phyloP scores from a whole-genome alignment of 495 filamentous ascomycete genomes.

The Hypoxylon cercidicola region DNA sequence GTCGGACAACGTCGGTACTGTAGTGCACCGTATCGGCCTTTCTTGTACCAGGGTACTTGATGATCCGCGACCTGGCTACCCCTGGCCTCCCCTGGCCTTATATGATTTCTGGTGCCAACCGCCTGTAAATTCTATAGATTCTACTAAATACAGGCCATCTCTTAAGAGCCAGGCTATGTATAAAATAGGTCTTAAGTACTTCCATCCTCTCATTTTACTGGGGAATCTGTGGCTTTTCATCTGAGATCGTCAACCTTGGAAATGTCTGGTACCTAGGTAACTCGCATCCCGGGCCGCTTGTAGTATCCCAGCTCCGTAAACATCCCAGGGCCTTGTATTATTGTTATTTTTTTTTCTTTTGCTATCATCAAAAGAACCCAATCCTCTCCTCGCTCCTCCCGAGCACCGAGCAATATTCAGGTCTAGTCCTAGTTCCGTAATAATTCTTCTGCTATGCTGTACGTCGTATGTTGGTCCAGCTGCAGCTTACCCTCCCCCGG shows the following conservation, averaged over 20 bases:
- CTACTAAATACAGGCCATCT: neutral
- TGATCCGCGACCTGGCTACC: neutral
- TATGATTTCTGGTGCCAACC: neutral
- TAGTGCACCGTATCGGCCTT: slow-evolving; percentile 14
- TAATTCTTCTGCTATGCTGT: slow-evolving; percentile 36
- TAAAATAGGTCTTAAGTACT: neutral
- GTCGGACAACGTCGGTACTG: slow-evolving; percentile 15
- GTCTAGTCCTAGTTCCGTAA: slow-evolving; percentile 30
- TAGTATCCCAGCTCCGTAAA: slow-evolving; percentile 43
- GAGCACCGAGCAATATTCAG: slow-evolving; percentile 30
- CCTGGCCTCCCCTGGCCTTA: neutral
- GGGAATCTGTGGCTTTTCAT: slow-evolving; percentile 43
- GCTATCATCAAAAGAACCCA: slow-evolving; percentile 34
- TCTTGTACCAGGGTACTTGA: neutral
- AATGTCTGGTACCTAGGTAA: slow-evolving; percentile 3
- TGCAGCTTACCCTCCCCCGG: slow-evolving; percentile 35
- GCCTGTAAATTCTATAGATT: neutral
- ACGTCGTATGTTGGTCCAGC: slow-evolving; percentile 33
- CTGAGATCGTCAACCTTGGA: slow-evolving; percentile 34
- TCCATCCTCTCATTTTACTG: slow-evolving; percentile 34
- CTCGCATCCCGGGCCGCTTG: slow-evolving; percentile 33
- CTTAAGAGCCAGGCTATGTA: neutral
- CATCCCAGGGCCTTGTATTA: slow-evolving; percentile 37
- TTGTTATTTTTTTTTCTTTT: slow-evolving; percentile 21
- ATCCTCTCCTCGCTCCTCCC: slow-evolving; percentile 26